Evolutionary conservation across 345 rosid species (phyloP).

Genomic region (Brassica juncea): DNA sequence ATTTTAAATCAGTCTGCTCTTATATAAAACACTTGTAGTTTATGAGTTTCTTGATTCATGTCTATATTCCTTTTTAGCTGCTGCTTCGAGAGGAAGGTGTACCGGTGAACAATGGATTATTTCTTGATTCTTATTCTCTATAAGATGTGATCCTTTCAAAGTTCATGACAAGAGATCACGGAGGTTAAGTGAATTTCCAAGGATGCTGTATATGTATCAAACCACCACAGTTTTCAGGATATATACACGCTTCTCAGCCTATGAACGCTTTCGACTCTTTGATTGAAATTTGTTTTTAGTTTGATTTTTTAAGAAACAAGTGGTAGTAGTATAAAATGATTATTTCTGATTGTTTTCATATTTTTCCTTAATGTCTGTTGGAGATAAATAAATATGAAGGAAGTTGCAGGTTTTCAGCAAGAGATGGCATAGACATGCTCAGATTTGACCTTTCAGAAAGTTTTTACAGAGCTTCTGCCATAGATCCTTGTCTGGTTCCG

Average conservation of each 20-base stretch:
- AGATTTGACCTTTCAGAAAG: constrained; percentile 28
- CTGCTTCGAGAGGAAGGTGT: constrained; percentile 36
- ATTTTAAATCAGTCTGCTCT: neutral
- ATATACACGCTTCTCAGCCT: constrained; percentile 74
- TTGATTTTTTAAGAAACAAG: neutral
- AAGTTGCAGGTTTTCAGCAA: neutral
- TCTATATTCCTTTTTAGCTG: constrained; percentile 37
- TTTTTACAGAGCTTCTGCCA: constrained; percentile 38
- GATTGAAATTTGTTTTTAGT: neutral
- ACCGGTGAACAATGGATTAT: too few relatives aligned
- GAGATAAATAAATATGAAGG: neutral
- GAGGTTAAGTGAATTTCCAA: constrained; percentile 34
- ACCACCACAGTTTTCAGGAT: constrained; percentile 94
- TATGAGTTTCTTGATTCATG: constrained; percentile 1
- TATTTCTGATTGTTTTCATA: neutral
- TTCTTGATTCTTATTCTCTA: too few relatives aligned
- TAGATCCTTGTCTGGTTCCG: constrained; percentile 30
- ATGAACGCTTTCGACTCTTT: neutral
- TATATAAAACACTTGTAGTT: neutral
- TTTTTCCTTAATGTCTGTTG: neutral
- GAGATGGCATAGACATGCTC: neutral
- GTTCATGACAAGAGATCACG: constrained; percentile 35
- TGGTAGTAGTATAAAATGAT: neutral
- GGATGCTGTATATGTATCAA: constrained; percentile 79
- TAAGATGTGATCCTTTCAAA: constrained; percentile 33